phyloP scores from a whole-genome alignment of 768 basidiomycete species.

The Mycena belliarum region DNA sequence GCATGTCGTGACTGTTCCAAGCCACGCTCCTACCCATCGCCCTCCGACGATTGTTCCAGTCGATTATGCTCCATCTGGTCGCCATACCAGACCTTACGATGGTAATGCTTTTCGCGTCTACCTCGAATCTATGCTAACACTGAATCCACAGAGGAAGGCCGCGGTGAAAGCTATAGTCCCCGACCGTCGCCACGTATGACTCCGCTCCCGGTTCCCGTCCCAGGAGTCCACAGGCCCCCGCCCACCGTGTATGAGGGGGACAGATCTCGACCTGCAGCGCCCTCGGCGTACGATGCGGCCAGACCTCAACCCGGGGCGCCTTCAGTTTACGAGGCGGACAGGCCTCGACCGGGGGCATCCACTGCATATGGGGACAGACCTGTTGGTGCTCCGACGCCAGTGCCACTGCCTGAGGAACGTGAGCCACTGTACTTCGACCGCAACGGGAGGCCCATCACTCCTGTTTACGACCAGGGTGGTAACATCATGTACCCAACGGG shows the following conservation, averaged over 20 bases:
- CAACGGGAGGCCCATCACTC: constrained; percentile 2
- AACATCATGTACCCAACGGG: constrained; percentile 2
- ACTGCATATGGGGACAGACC: background rate
- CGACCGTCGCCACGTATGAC: background rate
- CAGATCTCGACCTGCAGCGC: background rate
- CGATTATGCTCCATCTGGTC: background rate
- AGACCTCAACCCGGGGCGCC: background rate
- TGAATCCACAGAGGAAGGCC: background rate
- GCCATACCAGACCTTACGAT: background rate
- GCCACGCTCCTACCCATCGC: background rate
- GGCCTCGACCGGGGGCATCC: too few species aligned
- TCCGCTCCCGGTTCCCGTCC: constrained; percentile 2
- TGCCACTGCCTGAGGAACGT: background rate
- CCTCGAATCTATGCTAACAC: background rate
- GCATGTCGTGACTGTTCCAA: constrained; percentile 12
- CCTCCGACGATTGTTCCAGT: background rate
- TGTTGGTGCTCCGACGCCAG: constrained; percentile 18
- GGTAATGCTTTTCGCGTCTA: background rate
- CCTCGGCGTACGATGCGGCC: background rate
- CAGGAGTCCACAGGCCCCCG: background rate
- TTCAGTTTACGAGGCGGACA: background rate
- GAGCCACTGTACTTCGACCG: constrained; percentile 10
- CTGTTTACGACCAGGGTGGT: constrained; percentile 2
- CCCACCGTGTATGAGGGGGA: background rate
- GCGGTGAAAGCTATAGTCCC: background rate